Base-by-base conservation (phyloP, 2,329 filamentous ascomycete genomes). In the Hymenoscyphus salicellus region DNA sequence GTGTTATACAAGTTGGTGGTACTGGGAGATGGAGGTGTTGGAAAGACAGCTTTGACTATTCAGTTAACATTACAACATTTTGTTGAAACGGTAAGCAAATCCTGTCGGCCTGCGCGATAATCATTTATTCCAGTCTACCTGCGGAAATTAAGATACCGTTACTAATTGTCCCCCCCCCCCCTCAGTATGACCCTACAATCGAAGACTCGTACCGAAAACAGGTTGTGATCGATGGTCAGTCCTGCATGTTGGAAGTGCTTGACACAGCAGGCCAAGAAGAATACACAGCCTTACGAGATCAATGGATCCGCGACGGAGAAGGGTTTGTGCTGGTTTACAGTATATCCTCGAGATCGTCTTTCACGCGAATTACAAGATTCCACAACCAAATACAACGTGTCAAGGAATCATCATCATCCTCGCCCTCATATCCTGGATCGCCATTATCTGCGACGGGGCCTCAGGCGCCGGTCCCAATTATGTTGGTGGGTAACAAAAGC, bases 401-500 rank as follows among this genome's bases (percentile, higher is more conserved):
- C 74, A 98, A 98, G 80, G 95, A 98, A 77, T 96, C 93, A 1
- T 87, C 88, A 72, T 85, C 88, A 58, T 87, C 88, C 55, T 92
- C 90, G 28, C 89, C 90, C 7, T 89, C 89, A 32, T 93, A 92
- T 72, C 88, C 89, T 7, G 89, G 90, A 67, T 92, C 90, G 28
- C 89, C 90, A 59, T 83, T 92, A 72, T 80, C 88, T 75, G 72
- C 86, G 72, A 62, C 77, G 80, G 66, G 70, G 26, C 81, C 75
- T 78, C 78, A 76, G 7, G 80, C 85, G 30, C 86, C 86, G 68
- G 92, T 95, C 17, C 95, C 95, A 57, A 92, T 99, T 74, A 98
- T 99, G 95, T 85, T 99, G 33, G 95, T 99, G 41, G 95, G 95
- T 71, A 98, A 99, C 83, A 99, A 99, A 82, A 96, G 92, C 80